These are phyloP conservation scores for Fusarium scirpi DNA, from an alignment of 2,329 filamentous ascomycete genomes.

Conservation along the genomic window DNA sequence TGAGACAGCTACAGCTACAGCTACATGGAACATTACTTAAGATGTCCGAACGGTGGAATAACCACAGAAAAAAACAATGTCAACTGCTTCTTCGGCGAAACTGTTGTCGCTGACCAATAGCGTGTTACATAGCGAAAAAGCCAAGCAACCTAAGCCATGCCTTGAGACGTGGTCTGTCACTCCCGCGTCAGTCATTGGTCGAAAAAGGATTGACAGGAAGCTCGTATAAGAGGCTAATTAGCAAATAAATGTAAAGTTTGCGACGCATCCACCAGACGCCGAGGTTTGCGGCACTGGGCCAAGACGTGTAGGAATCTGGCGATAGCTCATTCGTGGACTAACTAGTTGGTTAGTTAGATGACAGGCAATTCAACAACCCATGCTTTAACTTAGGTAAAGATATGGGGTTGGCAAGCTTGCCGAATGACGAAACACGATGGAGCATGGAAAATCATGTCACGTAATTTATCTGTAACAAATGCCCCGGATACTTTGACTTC, in stretches of 20 bases:
- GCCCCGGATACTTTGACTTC: conserved; percentile 27
- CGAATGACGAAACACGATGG: conserved; percentile 34
- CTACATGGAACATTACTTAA: neutral
- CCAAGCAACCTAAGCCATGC: conserved; percentile 30
- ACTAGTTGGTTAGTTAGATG: conserved; percentile 35
- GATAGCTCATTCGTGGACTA: conserved; percentile 41
- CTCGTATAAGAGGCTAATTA: conserved; percentile 20
- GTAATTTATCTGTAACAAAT: conserved; percentile 38
- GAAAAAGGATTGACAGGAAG: conserved; percentile 11
- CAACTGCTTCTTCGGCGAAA: conserved; percentile 24
- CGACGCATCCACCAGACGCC: neutral
- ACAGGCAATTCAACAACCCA: conserved; percentile 8
- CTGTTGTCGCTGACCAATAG: conserved; percentile 21
- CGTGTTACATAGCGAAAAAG: conserved; percentile 14
- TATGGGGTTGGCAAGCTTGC: conserved; percentile 34
- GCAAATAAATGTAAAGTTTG: conserved; percentile 2
- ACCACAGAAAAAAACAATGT: neutral
- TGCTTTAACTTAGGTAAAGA: conserved; percentile 29
- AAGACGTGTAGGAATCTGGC: conserved; percentile 9
- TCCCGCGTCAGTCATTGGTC: conserved; percentile 21
- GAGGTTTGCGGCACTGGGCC: conserved; percentile 10
- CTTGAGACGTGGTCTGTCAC: conserved; percentile 15
- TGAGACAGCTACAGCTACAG: neutral
- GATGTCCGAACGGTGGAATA: conserved; percentile 35
- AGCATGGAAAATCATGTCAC: conserved; percentile 15